Base-by-base conservation (phyloP, 2,329 filamentous ascomycete species). In the Botrytis galanthina region DNA sequence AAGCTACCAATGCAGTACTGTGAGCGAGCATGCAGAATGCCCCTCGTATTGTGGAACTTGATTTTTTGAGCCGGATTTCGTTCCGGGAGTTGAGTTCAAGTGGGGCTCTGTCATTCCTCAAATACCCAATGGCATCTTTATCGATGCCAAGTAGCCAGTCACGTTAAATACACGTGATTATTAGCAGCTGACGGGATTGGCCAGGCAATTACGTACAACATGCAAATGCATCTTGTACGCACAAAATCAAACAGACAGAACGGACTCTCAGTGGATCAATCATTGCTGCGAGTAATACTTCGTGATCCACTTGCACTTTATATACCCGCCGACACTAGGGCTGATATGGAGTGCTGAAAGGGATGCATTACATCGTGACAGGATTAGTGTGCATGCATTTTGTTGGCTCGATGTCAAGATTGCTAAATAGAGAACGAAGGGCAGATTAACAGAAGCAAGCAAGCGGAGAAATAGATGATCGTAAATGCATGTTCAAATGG, bases 321-420 rank as follows among this genome's bases (percentile, higher is more conserved):
- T 59, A 29, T 69, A 69, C 66, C 66, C 66, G 66, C 66, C 66
- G 51, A 29, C 66, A 69, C 66, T 57, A 57, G 66, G n/a, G 10
- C 35, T 26, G 35, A 42, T 57, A 35, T 42, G 51, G 66, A 20
- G 48, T 68, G 66, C 35, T 57, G 48, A 57, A 18, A 10, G n/a
- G 32, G 26, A 63, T 68, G 46, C 66, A 68, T 68, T 57, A 54
- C 48, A 68, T 68, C 48, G 48, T 69, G 66, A 68, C 35, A 37
- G 48, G 37, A 57, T 57, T 42, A 37, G n/a, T 57, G 48, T 69
- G 66, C 66, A 69, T 69, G 51, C 66, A 69, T 69, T 26, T 69
- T 69, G 18, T 51, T 57, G n/a, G 66, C 66, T 68, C 14, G 26
- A 68, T 42, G 46, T 39, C 32, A 51, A 54, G 16, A 14, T 54